Conservation (phyloP, 129 eudicot genomes). For the Ambrosia trifida region DNA sequence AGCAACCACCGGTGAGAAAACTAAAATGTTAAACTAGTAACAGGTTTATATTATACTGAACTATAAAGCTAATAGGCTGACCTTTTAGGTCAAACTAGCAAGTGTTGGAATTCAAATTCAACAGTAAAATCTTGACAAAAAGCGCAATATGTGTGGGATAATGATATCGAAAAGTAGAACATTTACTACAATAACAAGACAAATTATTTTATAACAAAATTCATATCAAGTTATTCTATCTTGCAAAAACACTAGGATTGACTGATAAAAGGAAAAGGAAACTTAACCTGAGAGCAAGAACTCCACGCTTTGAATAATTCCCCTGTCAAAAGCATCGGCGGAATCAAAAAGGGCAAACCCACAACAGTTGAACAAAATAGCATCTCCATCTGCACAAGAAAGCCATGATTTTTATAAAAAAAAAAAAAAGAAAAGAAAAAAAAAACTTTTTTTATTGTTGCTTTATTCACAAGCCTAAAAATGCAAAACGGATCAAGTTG, state of each 20-base stretch:
- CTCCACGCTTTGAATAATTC: conserved; percentile 83
- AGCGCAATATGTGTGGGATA: neutral
- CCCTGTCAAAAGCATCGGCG: conserved; percentile 91
- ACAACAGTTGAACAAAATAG: conserved; percentile 92
- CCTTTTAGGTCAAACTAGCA: conserved; percentile 3
- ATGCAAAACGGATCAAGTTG: conserved; percentile 8
- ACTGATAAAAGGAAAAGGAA: neutral
- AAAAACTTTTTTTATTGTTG: neutral
- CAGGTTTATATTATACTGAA: neutral
- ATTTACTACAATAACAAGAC: conserved; percentile 2
- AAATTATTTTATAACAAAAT: neutral
- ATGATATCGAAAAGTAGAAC: neutral
- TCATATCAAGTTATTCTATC: neutral
- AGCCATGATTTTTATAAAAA: conserved; percentile 7
- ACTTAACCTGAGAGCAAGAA: conserved; percentile 71
- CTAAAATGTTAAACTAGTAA: neutral
- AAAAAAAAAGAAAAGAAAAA: neutral
- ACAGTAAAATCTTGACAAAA: neutral
- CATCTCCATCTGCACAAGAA: conserved; percentile 80
- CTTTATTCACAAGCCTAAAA: conserved; percentile 2
- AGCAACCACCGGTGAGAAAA: neutral
- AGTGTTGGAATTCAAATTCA: neutral
- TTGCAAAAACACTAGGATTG: neutral
- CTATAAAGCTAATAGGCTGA: neutral
- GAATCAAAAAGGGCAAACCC: conserved; percentile 90